Conservation (phyloP, 805 yeast species). For the Metschnikowia amazonensis region DNA sequence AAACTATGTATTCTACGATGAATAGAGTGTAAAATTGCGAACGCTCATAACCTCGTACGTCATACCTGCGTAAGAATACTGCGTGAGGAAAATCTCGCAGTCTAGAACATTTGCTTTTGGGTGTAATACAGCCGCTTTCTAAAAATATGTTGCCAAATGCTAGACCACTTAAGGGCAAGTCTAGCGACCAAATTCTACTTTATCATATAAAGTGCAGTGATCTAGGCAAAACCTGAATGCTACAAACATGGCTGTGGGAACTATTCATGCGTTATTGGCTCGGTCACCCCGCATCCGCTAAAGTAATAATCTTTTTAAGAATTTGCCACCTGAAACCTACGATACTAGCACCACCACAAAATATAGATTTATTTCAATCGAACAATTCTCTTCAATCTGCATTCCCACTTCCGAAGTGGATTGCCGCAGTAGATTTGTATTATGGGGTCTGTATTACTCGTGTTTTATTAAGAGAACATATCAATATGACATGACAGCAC, state of each 20-base stretch:
- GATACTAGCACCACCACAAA: background rate
- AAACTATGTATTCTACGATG: background rate
- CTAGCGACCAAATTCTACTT: background rate
- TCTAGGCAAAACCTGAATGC: background rate
- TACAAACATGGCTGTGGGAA: background rate
- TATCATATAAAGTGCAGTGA: too few relatives aligned
- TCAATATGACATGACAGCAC: too few relatives aligned
- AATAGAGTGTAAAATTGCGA: background rate
- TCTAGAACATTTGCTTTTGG: constrained; percentile 2
- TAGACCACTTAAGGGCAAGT: background rate
- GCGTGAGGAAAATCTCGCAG: background rate
- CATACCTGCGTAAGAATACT: background rate
- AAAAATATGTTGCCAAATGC: background rate
- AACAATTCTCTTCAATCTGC: too few relatives aligned
- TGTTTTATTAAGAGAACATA: too few relatives aligned
- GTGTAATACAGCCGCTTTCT: background rate
- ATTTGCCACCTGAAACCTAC: background rate
- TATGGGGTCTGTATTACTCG: too few relatives aligned
- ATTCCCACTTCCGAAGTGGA: too few relatives aligned
- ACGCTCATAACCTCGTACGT: background rate
- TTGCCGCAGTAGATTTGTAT: too few relatives aligned
- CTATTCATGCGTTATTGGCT: background rate
- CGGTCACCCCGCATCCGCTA: background rate
- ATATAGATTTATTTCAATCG: background rate
- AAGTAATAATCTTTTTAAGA: background rate